Evolutionary conservation across 2,329 filamentous ascomycete genomes (phyloP).

Genomic region (Fusarium penzigii): DNA sequence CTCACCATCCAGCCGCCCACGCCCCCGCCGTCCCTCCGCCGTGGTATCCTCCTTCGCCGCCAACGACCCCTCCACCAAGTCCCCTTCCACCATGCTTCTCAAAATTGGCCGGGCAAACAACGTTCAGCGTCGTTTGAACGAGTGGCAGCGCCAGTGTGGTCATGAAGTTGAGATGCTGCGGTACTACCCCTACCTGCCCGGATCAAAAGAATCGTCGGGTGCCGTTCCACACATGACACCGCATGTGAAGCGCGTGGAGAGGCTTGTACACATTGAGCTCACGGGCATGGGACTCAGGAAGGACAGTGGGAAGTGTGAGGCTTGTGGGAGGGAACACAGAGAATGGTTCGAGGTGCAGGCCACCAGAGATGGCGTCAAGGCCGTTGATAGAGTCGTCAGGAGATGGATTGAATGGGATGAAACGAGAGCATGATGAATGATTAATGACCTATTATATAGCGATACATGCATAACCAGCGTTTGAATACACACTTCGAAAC

Average conservation of each 20-base stretch:
- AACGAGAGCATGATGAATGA: slow-evolving; percentile 24
- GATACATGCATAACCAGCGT: slow-evolving; percentile 14
- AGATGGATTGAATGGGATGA: slow-evolving; percentile 88
- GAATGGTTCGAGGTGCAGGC: slow-evolving; percentile 96
- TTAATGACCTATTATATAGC: slow-evolving; percentile 4
- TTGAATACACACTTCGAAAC: neutral
- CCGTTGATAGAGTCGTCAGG: slow-evolving; percentile 69
- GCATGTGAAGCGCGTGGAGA: slow-evolving; percentile 84
- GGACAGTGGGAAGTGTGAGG: slow-evolving; percentile 62
- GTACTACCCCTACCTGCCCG: slow-evolving; percentile 81
- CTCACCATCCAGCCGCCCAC: slow-evolving; percentile 35
- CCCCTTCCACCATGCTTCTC: slow-evolving; percentile 59
- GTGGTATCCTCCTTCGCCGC: slow-evolving; percentile 53
- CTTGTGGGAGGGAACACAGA: slow-evolving; percentile 81
- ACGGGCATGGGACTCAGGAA: slow-evolving; percentile 57
- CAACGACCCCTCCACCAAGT: slow-evolving; percentile 20
- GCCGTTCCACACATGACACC: slow-evolving; percentile 68
- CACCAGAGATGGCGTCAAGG: slow-evolving; percentile 66
- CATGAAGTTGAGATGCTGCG: slow-evolving; percentile 85
- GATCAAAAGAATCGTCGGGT: slow-evolving; percentile 34
- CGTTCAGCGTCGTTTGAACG: slow-evolving; percentile 85
- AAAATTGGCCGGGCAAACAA: slow-evolving; percentile 74
- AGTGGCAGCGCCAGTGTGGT: slow-evolving; percentile 92
- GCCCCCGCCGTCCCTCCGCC: slow-evolving; percentile 54
- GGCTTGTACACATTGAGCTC: slow-evolving; percentile 90